Percentiles rank a stretch among this genome's conserved stretches.
These are phyloP conservation scores for Colletotrichum spaethianum DNA, from an alignment of 2,329 filamentous ascomycete species.

Conservation along the genomic window DNA sequence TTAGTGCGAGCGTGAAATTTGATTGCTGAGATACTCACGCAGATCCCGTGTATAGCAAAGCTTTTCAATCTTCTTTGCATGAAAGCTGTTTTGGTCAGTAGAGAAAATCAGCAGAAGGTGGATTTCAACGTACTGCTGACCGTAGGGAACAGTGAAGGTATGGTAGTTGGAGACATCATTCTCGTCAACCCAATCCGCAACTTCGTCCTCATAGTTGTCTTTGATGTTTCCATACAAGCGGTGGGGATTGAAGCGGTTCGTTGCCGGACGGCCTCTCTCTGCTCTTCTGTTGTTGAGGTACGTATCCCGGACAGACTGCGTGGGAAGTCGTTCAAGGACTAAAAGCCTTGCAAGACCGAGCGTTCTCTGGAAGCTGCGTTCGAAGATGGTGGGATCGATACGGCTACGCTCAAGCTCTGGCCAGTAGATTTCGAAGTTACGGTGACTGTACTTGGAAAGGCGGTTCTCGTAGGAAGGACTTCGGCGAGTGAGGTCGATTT, in stretches of 20 bases:
- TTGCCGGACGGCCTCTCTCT: slow-evolving; percentile 78
- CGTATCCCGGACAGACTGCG: slow-evolving; percentile 74
- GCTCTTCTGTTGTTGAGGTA: slow-evolving; percentile 79
- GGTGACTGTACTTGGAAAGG: slow-evolving; percentile 86
- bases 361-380: slow-evolving; percentile 82
- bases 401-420: slow-evolving; percentile 79
- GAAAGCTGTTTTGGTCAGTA: slow-evolving; percentile 53
- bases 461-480: slow-evolving; percentile 92
- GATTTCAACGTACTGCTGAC: slow-evolving; percentile 53
- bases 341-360: slow-evolving; percentile 84
- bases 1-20: background rate
- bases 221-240: slow-evolving; percentile 80
- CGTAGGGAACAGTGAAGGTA: slow-evolving; percentile 81
- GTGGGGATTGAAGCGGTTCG: slow-evolving; percentile 59
- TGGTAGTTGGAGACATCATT: slow-evolving; percentile 86
- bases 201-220: slow-evolving; percentile 81
- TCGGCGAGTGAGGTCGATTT: slow-evolving; percentile 82
- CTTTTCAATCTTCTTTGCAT: slow-evolving; percentile 83
- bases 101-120: background rate
- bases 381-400: slow-evolving; percentile 89
- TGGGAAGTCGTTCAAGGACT: slow-evolving; percentile 84
- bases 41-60: slow-evolving; percentile 86
- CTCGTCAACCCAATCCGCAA: slow-evolving; percentile 85
- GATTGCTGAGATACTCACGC: slow-evolving; percentile 50
- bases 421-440: slow-evolving; percentile 90